phyloP scores from a whole-genome alignment of 495 filamentous ascomycete genomes.

The Pyronema domesticum region DNA sequence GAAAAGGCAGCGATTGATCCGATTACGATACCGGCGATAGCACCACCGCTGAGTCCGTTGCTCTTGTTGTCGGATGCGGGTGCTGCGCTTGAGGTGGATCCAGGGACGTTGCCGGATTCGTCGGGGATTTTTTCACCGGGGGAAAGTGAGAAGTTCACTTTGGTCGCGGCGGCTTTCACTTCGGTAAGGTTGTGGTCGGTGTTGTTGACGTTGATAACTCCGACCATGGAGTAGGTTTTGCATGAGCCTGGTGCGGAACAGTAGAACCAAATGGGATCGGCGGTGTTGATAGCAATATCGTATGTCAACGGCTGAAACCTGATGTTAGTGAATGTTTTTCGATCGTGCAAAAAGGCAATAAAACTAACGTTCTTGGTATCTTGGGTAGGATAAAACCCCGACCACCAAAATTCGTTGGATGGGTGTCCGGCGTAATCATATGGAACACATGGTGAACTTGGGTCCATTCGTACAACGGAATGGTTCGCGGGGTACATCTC shows the following conservation, averaged over 20 bases:
- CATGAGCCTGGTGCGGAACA: constrained; percentile 31
- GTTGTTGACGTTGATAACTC: constrained; percentile 29
- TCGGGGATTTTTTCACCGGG: constrained; percentile 28
- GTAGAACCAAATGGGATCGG: constrained; percentile 34
- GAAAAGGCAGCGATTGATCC: constrained; percentile 25
- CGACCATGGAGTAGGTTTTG: constrained; percentile 28
- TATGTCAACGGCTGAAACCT: constrained; percentile 27
- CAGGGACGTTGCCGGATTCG: constrained; percentile 10
- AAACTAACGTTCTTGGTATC: constrained; percentile 14
- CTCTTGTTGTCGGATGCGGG: neutral
- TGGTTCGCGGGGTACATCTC: constrained; percentile 36
- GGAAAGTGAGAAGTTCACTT: constrained; percentile 25
- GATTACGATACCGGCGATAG: constrained; percentile 33
- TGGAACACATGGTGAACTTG: constrained; percentile 31
- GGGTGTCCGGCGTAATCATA: constrained; percentile 23
- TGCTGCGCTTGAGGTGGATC: neutral
- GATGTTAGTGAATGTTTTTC: constrained; percentile 1
- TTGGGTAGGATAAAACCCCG: constrained; percentile 24
- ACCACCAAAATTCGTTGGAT: constrained; percentile 24
- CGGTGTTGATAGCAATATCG: constrained; percentile 29
- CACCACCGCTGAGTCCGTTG: constrained; percentile 25
- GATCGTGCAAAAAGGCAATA: neutral
- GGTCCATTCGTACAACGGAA: constrained; percentile 32
- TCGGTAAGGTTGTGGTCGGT: constrained; percentile 15
- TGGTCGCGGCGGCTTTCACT: constrained; percentile 20